Evolutionary conservation across 306 rosid genomes (phyloP).

Genomic region (Hylodesmum podocarpum): DNA sequence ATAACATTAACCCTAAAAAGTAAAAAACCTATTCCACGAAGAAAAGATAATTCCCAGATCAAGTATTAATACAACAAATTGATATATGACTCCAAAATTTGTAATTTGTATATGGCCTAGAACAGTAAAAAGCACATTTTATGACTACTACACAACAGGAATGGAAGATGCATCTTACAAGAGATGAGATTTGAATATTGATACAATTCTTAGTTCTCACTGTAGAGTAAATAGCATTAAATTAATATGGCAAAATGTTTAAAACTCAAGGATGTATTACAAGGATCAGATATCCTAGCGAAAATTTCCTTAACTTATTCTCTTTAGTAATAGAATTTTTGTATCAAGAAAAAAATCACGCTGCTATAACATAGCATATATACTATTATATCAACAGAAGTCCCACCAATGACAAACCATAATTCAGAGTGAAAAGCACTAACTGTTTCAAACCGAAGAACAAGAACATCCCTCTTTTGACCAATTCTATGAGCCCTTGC

Average conservation of each 20-base stretch:
- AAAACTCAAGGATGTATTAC: background rate
- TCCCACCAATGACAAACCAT: slow-evolving; percentile 9
- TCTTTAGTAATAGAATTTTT: background rate
- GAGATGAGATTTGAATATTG: background rate
- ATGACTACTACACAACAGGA: background rate
- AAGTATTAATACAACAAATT: background rate
- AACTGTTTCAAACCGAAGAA: slow-evolving; percentile 99
- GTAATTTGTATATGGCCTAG: background rate
- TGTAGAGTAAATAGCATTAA: background rate
- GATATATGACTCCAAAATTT: background rate
- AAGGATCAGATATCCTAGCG: slow-evolving; percentile 8
- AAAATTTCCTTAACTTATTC: background rate
- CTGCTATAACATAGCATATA: background rate
- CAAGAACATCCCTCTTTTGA: slow-evolving; percentile 98
- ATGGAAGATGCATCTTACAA: background rate
- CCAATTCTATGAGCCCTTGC: slow-evolving; percentile 99
- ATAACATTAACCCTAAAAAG: background rate
- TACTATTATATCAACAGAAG: slow-evolving; percentile 3
- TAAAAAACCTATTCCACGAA: background rate
- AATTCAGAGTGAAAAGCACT: slow-evolving; percentile 31
- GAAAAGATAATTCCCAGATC: background rate
- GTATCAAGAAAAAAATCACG: background rate
- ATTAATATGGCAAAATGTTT: background rate
- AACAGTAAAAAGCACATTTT: background rate
- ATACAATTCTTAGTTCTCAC: background rate